Percentiles rank a stretch among this genome's conserved stretches.
Evolutionary conservation across 441 rosid species (phyloP).

Genomic region (Erysimum pusillum): DNA sequence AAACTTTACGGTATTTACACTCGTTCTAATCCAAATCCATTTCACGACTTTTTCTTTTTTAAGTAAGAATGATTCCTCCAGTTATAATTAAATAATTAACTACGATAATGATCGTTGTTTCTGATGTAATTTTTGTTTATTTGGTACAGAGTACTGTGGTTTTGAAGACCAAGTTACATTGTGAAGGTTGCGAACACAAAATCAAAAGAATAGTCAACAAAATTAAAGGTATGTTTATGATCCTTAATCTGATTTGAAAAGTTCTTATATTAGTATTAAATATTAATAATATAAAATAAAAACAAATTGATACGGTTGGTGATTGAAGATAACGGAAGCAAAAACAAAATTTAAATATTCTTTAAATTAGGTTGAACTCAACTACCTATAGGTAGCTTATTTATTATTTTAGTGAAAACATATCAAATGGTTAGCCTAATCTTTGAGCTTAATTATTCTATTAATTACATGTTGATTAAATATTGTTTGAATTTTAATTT

Average conservation of each 20-base stretch:
- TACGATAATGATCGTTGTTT: neutral
- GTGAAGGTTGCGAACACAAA: conserved; percentile 79
- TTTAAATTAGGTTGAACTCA: conserved; percentile 41
- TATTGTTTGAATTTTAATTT: neutral
- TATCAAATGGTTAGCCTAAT: conserved; percentile 39
- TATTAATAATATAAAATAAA: neutral
- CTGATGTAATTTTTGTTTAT: conserved; percentile 27
- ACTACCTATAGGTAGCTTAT: conserved; percentile 26
- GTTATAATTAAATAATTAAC: neutral
- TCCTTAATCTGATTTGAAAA: neutral
- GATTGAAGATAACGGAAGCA: conserved; percentile 39
- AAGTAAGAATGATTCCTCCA: neutral
- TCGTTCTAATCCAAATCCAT: conserved; percentile 2
- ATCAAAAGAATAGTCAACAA: conserved; percentile 63
- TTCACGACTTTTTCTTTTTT: neutral
- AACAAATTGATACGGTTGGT: conserved; percentile 38
- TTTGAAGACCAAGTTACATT: conserved; percentile 76
- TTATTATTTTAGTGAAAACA: conserved; percentile 9
- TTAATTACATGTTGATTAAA: conserved; percentile 20
- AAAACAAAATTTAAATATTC: neutral
- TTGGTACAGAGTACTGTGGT: conserved; percentile 73
- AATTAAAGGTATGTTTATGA: conserved; percentile 55
- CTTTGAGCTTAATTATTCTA: conserved; percentile 9
- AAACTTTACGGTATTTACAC: conserved; percentile 41
- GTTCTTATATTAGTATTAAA: conserved; percentile 1